Evolutionary conservation across 768 basidiomycete species (phyloP), one percentile per base, ranked within the genome.

Genomic region (Mycena metata): DNA sequence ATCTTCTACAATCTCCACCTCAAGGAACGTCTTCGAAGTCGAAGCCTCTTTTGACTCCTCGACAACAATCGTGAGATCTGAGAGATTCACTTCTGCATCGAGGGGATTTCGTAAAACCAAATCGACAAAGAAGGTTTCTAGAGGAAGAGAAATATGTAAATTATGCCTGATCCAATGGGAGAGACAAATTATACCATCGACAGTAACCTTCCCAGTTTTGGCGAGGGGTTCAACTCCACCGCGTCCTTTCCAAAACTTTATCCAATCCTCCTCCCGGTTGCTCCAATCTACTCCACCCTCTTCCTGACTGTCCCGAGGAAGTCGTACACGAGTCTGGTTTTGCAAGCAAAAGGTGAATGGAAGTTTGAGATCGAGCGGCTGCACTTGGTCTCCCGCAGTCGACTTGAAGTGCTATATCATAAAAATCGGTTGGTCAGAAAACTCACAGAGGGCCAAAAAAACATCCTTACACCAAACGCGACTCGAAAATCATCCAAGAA

Each of bases 401-500:
- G 87, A 83, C 61, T 85, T 88, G 69, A 93, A 84, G 80, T 97
- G 95, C 95, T 96, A 61, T 64, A 61, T 64, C 10, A 64, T 39
- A 3, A 66, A 17, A 57, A 59, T 35, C 30, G 35, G 35, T 49
- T 55, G 54, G 39, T 30, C 62, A 49, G 63, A 57, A 56, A 0
- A 30, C 11, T n/a, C 11, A 11, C 10, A 11, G 16, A 69, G 2
- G 19, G n/a, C 41, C 46, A n/a, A 52, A 30, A 39, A 54, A 15
- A 42, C 60, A n/a, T 21, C 71, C 85, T 64, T 76, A 96, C 96
- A 75, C 89, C 86, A 73, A 93, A 92, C 7, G 98, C 95, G 16
- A 96, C 88, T 24, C 88, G 86, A 74, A 99, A 94, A 80, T 99
- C 97, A 65, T 97, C 94, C 41, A 98, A 76, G 66, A 88, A 91